phyloP scores from a whole-genome alignment of 306 rosid species.

The Cucurbita ficifolia region DNA sequence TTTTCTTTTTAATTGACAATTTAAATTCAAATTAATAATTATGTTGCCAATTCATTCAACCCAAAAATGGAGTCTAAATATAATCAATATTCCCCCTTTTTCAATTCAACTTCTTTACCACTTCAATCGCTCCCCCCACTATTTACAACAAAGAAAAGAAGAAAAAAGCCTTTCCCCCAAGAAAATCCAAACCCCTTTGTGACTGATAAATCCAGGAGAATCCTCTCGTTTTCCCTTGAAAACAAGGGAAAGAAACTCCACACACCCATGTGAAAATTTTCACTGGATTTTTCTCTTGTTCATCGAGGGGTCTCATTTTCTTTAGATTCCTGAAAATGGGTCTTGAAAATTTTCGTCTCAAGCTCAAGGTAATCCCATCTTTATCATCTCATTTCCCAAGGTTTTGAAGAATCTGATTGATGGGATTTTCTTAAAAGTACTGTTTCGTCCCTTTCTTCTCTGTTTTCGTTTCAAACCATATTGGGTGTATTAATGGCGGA shows the following conservation, averaged over 20 bases:
- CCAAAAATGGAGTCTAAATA: neutral
- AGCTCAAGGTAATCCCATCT: constrained; percentile 17
- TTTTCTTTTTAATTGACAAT: neutral
- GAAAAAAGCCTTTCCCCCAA: neutral
- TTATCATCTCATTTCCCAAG: neutral
- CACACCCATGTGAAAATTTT: constrained; percentile 3
- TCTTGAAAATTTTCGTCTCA: constrained; percentile 29
- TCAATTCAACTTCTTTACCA: neutral
- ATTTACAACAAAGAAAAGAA: neutral
- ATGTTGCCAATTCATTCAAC: neutral
- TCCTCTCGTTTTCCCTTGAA: neutral
- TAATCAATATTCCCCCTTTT: neutral
- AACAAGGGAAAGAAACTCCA: neutral
- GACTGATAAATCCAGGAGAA: neutral
- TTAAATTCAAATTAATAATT: neutral
- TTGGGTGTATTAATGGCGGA: neutral
- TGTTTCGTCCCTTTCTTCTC: neutral
- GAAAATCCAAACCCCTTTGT: neutral
- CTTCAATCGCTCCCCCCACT: neutral
- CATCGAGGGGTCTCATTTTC: neutral
- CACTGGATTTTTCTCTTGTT: neutral
- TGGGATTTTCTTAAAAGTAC: neutral
- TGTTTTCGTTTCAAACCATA: too few relatives aligned
- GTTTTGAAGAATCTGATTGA: too few relatives aligned
- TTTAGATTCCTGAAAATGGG: constrained; percentile 15